A percentile compares a stretch with the other conserved stretches of the same genome.
Evolutionary conservation across 495 filamentous ascomycete genomes (phyloP).

Genomic region (Mytilinidion resinicola): DNA sequence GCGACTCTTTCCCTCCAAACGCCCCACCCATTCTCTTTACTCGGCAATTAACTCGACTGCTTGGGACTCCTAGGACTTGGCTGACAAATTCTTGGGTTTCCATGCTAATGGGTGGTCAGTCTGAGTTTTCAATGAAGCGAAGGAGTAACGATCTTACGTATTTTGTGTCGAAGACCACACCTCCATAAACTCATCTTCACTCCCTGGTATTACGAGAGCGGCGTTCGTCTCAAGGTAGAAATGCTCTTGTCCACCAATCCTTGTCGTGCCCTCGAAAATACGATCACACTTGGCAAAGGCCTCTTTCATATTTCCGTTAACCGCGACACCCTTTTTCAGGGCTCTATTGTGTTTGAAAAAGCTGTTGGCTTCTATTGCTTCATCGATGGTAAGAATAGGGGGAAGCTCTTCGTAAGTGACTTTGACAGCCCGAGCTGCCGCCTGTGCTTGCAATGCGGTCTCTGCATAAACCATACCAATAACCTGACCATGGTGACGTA

Average conservation of each 20-base stretch:
- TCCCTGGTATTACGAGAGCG: conserved; percentile 36
- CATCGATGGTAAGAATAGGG: conserved; percentile 42
- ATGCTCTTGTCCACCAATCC: conserved; percentile 41
- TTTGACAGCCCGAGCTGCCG: conserved; percentile 34
- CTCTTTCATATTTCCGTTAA: conserved; percentile 26
- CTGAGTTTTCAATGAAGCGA: background rate
- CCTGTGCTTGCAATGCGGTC: conserved; percentile 35
- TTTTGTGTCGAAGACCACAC: conserved; percentile 44
- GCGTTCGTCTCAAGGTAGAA: conserved; percentile 42
- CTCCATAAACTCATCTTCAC: conserved; percentile 37
- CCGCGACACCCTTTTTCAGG: conserved; percentile 34
- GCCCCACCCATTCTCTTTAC: conserved; percentile 41
- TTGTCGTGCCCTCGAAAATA: conserved; percentile 36
- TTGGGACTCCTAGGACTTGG: conserved; percentile 39
- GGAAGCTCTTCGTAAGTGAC: conserved; percentile 39
- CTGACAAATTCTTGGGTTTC: conserved; percentile 41
- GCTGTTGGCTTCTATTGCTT: conserved; percentile 41
- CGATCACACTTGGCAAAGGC: conserved; percentile 36
- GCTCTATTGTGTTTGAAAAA: conserved; percentile 32
- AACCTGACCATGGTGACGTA: conserved; percentile 34
- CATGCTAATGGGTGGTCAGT: conserved; percentile 23
- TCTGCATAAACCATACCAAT: conserved; percentile 42
- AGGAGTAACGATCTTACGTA: background rate
- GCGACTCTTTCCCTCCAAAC: conserved; percentile 41
- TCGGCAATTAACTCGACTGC: conserved; percentile 38